These are phyloP conservation scores for Spergularia bocconei DNA, from an alignment of 148 eudicot genomes.

Conservation along the genomic window DNA sequence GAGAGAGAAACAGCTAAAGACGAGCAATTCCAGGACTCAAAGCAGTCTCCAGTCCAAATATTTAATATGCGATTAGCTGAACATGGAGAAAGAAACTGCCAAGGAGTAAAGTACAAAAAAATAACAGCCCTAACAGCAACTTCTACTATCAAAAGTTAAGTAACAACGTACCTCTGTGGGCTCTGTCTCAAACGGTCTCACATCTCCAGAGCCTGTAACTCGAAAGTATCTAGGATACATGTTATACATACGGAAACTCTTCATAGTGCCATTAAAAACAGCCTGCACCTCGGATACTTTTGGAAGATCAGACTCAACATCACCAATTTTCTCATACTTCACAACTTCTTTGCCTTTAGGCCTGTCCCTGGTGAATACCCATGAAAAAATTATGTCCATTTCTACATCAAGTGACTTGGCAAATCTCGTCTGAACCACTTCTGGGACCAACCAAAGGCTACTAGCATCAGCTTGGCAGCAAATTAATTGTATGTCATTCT, in stretches of 20 bases:
- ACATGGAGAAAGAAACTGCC: background rate
- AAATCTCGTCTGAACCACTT: constrained; percentile 64
- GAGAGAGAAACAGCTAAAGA: too few species aligned
- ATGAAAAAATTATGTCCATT: constrained; percentile 66
- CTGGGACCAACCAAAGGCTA: constrained; percentile 84
- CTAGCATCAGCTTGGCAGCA: constrained; percentile 97
- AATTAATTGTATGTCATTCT: constrained; percentile 73
- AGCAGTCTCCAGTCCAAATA: too few species aligned
- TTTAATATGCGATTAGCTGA: background rate
- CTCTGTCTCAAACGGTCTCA: constrained; percentile 67
- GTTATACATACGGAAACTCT: constrained; percentile 63
- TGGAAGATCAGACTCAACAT: constrained; percentile 46
- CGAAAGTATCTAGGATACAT: constrained; percentile 75
- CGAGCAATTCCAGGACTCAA: too few species aligned
- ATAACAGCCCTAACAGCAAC: background rate
- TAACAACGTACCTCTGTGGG: constrained; percentile 42
- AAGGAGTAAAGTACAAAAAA: background rate
- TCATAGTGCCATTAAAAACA: constrained; percentile 69
- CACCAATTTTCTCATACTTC: constrained; percentile 62
- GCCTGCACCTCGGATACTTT: constrained; percentile 50
- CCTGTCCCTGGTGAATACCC: constrained; percentile 82
- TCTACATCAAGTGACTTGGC: constrained; percentile 47
- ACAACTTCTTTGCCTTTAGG: constrained; percentile 96
- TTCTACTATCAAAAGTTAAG: background rate
- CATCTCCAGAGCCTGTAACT: constrained; percentile 97